Conservation (phyloP, 1,284 basidiomycete species). For the Apiotrichum akiyoshidainum region DNA sequence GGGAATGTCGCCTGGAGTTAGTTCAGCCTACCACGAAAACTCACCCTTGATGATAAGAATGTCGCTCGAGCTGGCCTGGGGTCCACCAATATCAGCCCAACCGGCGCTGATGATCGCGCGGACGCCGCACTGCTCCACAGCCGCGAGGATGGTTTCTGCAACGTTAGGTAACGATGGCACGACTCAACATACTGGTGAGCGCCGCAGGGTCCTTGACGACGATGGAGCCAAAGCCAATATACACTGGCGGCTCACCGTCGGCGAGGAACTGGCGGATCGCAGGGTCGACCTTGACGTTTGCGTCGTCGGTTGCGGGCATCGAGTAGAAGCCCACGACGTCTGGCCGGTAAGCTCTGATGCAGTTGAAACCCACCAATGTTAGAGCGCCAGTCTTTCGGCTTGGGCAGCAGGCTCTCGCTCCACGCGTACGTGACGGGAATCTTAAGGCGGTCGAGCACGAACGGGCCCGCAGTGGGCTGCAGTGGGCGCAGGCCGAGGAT, state of each 20-base stretch:
- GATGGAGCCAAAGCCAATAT: conserved; percentile 65
- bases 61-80: conserved; percentile 45
- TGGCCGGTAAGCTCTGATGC: conserved; percentile 32
- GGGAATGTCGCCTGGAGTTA: conserved; percentile 57
- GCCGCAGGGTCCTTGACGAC: conserved; percentile 59
- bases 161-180: neutral
- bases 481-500: conserved; percentile 58
- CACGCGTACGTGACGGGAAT: conserved; percentile 70
- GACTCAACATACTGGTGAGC: conserved; percentile 51
- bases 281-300: conserved; percentile 54
- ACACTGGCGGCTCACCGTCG: conserved; percentile 59
- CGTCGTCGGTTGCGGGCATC: conserved; percentile 30
- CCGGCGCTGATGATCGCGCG: conserved; percentile 63
- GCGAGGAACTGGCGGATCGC: conserved; percentile 56
- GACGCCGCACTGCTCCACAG: conserved; percentile 57
- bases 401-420: conserved; percentile 62
- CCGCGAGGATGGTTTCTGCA: conserved; percentile 59
- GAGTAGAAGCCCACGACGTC: conserved; percentile 68
- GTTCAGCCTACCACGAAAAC: neutral
- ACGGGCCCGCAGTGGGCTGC: conserved; percentile 56
- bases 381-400: conserved; percentile 63
- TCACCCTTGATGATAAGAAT: conserved; percentile 58
- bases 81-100: conserved; percentile 62
- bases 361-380: conserved; percentile 56
- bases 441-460: conserved; percentile 59